phyloP scores from a whole-genome alignment of 495 filamentous ascomycete genomes.

The Letharia lupina region DNA sequence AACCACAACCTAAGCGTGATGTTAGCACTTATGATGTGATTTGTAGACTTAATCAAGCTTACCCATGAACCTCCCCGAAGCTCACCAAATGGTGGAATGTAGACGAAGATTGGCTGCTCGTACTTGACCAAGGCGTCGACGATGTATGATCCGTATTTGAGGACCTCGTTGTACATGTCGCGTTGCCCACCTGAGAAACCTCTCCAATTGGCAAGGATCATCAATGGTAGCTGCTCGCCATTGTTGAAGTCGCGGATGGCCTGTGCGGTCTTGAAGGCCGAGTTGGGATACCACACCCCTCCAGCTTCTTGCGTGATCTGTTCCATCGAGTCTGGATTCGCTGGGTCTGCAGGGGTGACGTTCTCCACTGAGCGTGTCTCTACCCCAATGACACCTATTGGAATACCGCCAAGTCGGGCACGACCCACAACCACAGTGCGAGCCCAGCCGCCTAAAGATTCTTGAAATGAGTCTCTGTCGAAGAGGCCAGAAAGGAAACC shows the following conservation, averaged over 20 bases:
- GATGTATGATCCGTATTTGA: conserved; percentile 98
- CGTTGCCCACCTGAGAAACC: conserved; percentile 99
- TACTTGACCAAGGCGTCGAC: conserved; percentile 97
- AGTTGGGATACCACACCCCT: conserved; percentile 99
- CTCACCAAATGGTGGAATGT: conserved; percentile 94
- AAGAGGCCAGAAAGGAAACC: conserved; percentile 88
- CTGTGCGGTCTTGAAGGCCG: conserved; percentile 97
- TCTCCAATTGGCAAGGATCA: conserved; percentile 99
- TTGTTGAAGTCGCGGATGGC: conserved; percentile 98
- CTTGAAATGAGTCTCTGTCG: conserved; percentile 92
- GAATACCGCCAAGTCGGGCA: conserved; percentile 93
- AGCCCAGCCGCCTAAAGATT: conserved; percentile 94
- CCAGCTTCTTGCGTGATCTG: conserved; percentile 88
- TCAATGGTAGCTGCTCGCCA: conserved; percentile 93
- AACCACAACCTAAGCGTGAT: conserved; percentile 62
- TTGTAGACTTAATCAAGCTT: conserved; percentile 29
- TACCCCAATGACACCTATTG: conserved; percentile 96
- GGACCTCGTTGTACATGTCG: conserved; percentile 99
- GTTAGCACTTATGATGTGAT: conserved; percentile 26
- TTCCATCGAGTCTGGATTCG: conserved; percentile 96
- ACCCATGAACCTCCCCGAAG: conserved; percentile 97
- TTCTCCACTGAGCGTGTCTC: conserved; percentile 96
- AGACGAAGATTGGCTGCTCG: conserved; percentile 96
- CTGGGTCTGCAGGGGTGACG: conserved; percentile 93
- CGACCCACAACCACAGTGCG: conserved; percentile 94